Percentiles rank a stretch among this genome's conserved stretches.
Conservation (phyloP, 1,284 basidiomycete genomes). For the Erythrobasidium hasegawianum region DNA sequence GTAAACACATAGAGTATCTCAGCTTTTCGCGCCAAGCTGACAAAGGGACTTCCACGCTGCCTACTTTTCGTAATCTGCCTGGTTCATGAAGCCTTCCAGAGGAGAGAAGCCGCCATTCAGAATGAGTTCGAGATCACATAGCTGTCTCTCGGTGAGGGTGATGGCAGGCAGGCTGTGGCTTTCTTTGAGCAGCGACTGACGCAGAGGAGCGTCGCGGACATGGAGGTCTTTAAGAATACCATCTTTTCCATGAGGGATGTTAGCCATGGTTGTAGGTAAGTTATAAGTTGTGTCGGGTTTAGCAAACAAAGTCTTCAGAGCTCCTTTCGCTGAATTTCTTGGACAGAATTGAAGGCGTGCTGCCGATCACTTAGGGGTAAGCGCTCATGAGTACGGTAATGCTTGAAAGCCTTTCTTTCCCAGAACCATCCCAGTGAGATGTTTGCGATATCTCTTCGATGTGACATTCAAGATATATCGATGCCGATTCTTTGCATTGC, state of each 20-base stretch:
- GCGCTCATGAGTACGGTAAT: no score
- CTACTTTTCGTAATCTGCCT: slow-evolving; percentile 82
- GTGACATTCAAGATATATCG: no score
- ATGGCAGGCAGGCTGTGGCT: slow-evolving; percentile 69
- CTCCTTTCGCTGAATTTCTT: no score
- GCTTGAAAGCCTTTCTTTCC: no score
- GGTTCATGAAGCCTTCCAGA: slow-evolving; percentile 94
- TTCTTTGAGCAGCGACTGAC: slow-evolving; percentile 67
- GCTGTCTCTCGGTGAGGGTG: slow-evolving; percentile 66
- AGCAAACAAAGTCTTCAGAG: neutral
- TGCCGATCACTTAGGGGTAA: no score
- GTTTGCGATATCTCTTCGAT: no score
- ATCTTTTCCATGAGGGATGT: slow-evolving; percentile 48
- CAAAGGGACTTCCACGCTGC: neutral
- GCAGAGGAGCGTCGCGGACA: slow-evolving; percentile 70
- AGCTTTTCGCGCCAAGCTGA: neutral
- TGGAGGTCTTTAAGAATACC: slow-evolving; percentile 61
- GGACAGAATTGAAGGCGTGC: no score
- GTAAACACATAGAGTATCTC: slow-evolving; percentile 26
- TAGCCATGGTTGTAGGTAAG: slow-evolving; percentile 61
- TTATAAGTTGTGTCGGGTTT: no score
- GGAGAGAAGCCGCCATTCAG: slow-evolving; percentile 97
- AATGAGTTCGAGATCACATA: slow-evolving; percentile 95
- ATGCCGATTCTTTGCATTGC: no score
- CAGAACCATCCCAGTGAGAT: no score